Conservation (phyloP, 2,329 filamentous ascomycete species). For the Lachnum nothofagi region DNA sequence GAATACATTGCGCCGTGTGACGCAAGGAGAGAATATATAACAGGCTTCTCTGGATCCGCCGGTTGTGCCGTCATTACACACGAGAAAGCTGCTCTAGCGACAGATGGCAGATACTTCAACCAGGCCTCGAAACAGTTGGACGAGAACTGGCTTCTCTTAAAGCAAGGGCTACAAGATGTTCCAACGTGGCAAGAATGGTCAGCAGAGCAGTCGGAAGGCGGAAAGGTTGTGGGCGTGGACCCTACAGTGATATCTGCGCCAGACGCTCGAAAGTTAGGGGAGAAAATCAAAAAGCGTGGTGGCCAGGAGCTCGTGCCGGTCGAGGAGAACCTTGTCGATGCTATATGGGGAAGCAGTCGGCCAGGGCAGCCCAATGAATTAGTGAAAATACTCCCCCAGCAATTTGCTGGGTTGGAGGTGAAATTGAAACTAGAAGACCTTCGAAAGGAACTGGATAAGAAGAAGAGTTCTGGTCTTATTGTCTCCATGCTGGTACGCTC, state of each 20-base stretch:
- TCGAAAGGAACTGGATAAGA: slow-evolving; percentile 86
- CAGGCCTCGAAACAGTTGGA: slow-evolving; percentile 90
- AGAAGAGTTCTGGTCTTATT: slow-evolving; percentile 79
- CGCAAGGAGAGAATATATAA: slow-evolving; percentile 83
- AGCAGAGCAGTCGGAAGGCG: slow-evolving; percentile 76
- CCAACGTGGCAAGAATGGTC: slow-evolving; percentile 98
- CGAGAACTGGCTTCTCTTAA: slow-evolving; percentile 82
- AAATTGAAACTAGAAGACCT: slow-evolving; percentile 78
- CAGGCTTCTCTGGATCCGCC: slow-evolving; percentile 89
- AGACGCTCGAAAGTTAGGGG: slow-evolving; percentile 68
- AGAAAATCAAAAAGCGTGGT: slow-evolving; percentile 81
- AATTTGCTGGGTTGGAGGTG: slow-evolving; percentile 78
- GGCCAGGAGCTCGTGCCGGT: slow-evolving; percentile 72
- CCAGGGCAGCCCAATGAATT: slow-evolving; percentile 71
- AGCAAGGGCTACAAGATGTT: slow-evolving; percentile 88
- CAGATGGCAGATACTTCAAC: slow-evolving; percentile 97
- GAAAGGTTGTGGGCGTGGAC: slow-evolving; percentile 86
- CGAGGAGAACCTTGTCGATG: slow-evolving; percentile 79
- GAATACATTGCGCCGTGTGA: slow-evolving; percentile 98
- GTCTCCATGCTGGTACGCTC: slow-evolving; percentile 67
- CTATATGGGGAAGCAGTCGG: slow-evolving; percentile 74
- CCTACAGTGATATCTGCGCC: slow-evolving; percentile 75
- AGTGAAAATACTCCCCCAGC: slow-evolving; percentile 64
- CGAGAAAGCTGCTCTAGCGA: slow-evolving; percentile 83
- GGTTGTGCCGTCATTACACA: slow-evolving; percentile 85